phyloP scores from a whole-genome alignment of 2,329 filamentous ascomycete species.

The Hypoxylon sp. region DNA sequence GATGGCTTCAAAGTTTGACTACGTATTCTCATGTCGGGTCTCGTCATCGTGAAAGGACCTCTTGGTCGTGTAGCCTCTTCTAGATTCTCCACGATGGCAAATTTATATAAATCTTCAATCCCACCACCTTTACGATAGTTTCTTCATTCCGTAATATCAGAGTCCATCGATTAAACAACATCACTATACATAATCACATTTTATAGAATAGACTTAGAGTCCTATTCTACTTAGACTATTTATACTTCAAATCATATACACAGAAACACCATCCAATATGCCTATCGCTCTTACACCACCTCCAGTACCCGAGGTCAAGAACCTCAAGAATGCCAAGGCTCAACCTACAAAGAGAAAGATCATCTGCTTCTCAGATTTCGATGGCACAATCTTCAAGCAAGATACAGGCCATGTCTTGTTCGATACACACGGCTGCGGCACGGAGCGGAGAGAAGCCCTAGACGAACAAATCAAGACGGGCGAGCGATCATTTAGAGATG shows the following conservation, averaged over 20 bases:
- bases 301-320: slow-evolving; percentile 51
- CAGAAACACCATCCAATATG: slow-evolving; percentile 53
- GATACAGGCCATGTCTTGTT: slow-evolving; percentile 79
- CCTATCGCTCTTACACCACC: slow-evolving; percentile 58
- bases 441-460: slow-evolving; percentile 67
- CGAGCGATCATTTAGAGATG: slow-evolving; percentile 76
- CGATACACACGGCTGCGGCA: slow-evolving; percentile 75
- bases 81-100: slow-evolving; percentile 29
- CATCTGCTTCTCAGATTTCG: slow-evolving; percentile 77
- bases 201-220: slow-evolving; percentile 24
- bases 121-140: slow-evolving; percentile 14
- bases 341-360: slow-evolving; percentile 66
- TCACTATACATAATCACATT: neutral
- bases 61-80: slow-evolving; percentile 4
- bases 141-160: slow-evolving; percentile 21
- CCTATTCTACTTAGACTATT: slow-evolving; percentile 11
- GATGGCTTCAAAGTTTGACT: slow-evolving; percentile 39
- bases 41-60: slow-evolving; percentile 43
- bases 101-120: slow-evolving; percentile 38
- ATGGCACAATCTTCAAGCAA: slow-evolving; percentile 81
- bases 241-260: neutral
- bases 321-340: slow-evolving; percentile 47
- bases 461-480: slow-evolving; percentile 76
- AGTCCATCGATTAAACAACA: slow-evolving; percentile 13
- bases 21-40: slow-evolving; percentile 25